Evolutionary conservation across 805 yeast species (phyloP).

Genomic region (Ogataea pilisensis): DNA sequence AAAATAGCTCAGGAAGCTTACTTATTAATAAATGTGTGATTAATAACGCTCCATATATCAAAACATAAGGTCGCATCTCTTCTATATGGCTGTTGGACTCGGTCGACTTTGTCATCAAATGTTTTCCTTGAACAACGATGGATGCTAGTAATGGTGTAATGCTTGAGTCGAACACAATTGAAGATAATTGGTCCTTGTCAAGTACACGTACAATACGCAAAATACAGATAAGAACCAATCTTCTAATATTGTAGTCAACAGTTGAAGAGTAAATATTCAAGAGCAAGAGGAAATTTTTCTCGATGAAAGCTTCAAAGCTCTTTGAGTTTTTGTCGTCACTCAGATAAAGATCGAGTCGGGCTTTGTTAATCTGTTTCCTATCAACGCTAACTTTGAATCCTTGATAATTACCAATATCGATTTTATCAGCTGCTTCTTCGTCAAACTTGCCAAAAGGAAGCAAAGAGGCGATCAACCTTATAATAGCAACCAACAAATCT

Average conservation of each 20-base stretch:
- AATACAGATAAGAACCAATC: slow-evolving; percentile 50
- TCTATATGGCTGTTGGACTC: slow-evolving; percentile 11
- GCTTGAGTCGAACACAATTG: slow-evolving; percentile 31
- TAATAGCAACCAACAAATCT: slow-evolving; percentile 50
- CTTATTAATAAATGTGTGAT: slow-evolving; percentile 42
- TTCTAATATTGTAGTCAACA: slow-evolving; percentile 61
- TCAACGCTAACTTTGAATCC: slow-evolving; percentile 25
- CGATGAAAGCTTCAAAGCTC: slow-evolving; percentile 33
- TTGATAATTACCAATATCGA: slow-evolving; percentile 28
- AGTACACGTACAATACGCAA: slow-evolving; percentile 46
- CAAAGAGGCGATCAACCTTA: slow-evolving; percentile 52
- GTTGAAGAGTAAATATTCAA: slow-evolving; percentile 68
- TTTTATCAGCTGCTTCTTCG: slow-evolving; percentile 3
- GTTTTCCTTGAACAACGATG: slow-evolving; percentile 51
- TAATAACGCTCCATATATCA: slow-evolving; percentile 49
- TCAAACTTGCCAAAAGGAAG: slow-evolving; percentile 42
- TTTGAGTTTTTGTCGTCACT: slow-evolving; percentile 18
- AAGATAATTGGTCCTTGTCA: slow-evolving; percentile 27
- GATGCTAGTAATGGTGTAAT: slow-evolving; percentile 55
- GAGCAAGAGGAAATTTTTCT: slow-evolving; percentile 47
- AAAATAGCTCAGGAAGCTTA: slow-evolving; percentile 40
- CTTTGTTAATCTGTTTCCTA: slow-evolving; percentile 25
- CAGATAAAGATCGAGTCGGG: slow-evolving; percentile 31
- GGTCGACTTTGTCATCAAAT: slow-evolving; percentile 17
- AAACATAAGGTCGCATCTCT: slow-evolving; percentile 32